Evolutionary conservation across 371 early-diverging fungal genomes (phyloP), one percentile per base, ranked within the genome.

Genomic region (Chytridium lagenaria): DNA sequence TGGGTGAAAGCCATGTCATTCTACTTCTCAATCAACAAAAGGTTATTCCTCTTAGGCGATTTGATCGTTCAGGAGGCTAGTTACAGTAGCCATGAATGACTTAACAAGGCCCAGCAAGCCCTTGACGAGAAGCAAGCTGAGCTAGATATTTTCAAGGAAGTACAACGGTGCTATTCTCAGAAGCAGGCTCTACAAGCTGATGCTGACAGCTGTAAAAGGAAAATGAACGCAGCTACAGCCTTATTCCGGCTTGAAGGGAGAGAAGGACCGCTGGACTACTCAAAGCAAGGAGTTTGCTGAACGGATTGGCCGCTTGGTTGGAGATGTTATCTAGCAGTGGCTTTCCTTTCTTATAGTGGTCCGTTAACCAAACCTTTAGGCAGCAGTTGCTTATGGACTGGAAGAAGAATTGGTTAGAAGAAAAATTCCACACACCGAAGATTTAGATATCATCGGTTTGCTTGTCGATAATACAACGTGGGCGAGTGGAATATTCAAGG

Each of bases 401-500:
- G 89, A 85, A 83, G 66, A 83, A 55, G 87, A 88, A 64, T 73
- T 89, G 0, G 67, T 67, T 0, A 77, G 73, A 30, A 70, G 81
- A 34, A 84, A 84, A 70, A 88, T 89, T 57, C 89, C 89, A 1
- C 83, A 83, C 80, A 87, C 86, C 16, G 82, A 83, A 10, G 87
- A 88, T 70, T 69, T 89, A 31, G 86, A 87, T 68, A 83, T 88
- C 44, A 85, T 83, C 51, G 83, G 84, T 1, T 59, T 89, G 30
- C 79, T 89, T 1, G 88, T 88, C 1, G 87, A 89, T 39, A 84
- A 83, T 40, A 89, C 87, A 3, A 85, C 86, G 79, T 89, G 12
- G 87, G 88, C 12, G 87, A 89, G 66, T 89, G 89, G 89, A 88
- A 88, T 75, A 87, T 89, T 69, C 86, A 89, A 73, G 89, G 89